Evolutionary conservation across 345 rosid genomes (phyloP), one percentile per base, ranked within the genome.

Genomic region (Pugionium cornutum): DNA sequence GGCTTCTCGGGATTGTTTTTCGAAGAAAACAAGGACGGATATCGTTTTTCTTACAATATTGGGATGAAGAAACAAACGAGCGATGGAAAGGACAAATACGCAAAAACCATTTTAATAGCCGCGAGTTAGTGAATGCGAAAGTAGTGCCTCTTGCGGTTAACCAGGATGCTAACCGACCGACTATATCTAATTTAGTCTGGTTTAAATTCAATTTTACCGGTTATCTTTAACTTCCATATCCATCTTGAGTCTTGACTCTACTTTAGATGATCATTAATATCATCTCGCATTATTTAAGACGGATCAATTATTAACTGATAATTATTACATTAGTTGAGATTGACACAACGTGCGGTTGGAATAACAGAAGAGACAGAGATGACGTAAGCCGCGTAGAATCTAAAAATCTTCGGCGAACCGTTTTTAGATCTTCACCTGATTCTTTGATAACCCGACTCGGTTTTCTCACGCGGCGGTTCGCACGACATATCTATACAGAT

Each of bases 1-100:
- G 36, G 59, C 40, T 33, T 42, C 7, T 72, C 48, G 50, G 4
- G 49, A 55, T 7, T 18, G 18, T 18, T 18, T 42, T 32, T 4
- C 51, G n/a, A 50, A 32, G 70, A 4, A 18, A 47, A 56, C 47
- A 62, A 46, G 41, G 58, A 57, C 53, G 62, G 55, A 58, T 72
- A 58, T 62, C 31, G 62, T 46, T 62, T 64, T 33, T 2, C 11
- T 1, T 27, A 6, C 11, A 36, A 26, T 56, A 55, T 40, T 45
- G 58, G 29, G 7, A 36, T 43, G 67, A 28, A 44, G 32, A 43
- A 60, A 40, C 64, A 64, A 71, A 64, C 28, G 10, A 57, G 59
- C 66, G 30, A 64, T 56, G 52, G 59, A 64, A 10, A 49, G 37
- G 50, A 61, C 9, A 11, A 34, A 55, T 55, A 46, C 62, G 54